A percentile compares a stretch with the other conserved stretches of the same genome.
These are phyloP conservation scores for Citrus australasica DNA, from an alignment of 345 rosid genomes.

Conservation along the genomic window DNA sequence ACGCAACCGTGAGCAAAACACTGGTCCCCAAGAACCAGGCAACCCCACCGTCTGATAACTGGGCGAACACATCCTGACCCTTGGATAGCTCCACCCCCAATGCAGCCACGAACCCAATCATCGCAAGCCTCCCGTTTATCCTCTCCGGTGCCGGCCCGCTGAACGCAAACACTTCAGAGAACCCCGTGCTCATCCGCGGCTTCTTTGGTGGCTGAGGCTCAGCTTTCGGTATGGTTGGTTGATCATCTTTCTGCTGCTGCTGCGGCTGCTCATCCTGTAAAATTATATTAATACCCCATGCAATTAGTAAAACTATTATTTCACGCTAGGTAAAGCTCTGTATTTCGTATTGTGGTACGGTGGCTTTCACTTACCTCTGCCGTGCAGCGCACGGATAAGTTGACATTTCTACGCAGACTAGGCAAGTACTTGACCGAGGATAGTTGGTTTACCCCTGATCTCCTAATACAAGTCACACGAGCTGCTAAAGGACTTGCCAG, in stretches of 20 bases:
- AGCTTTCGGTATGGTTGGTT: too few species aligned
- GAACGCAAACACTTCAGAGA: slow-evolving; percentile 66
- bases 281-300: not conserved
- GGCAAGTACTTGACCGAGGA: slow-evolving; percentile 18
- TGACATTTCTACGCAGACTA: slow-evolving; percentile 20
- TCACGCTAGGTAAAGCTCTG: not conserved
- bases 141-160: slow-evolving; percentile 93
- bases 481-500: slow-evolving; percentile 30
- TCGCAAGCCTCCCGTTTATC: slow-evolving; percentile 85
- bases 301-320: not conserved
- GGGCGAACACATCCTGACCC: slow-evolving; percentile 65
- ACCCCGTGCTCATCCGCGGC: slow-evolving; percentile 47
- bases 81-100: slow-evolving; percentile 61
- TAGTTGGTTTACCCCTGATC: slow-evolving; percentile 18
- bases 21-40: slow-evolving; percentile 63
- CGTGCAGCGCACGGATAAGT: slow-evolving; percentile 38
- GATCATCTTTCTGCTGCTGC: not conserved
- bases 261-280: not conserved
- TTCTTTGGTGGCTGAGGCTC: too few species aligned
- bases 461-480: slow-evolving; percentile 13
- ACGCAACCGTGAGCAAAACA: slow-evolving; percentile 56
- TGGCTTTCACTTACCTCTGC: slow-evolving; percentile 30
- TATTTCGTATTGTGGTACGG: too few species aligned
- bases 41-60: slow-evolving; percentile 59
- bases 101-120: slow-evolving; percentile 82